Percentiles rank a stretch among this genome's conserved stretches.
phyloP scores from a whole-genome alignment of 768 basidiomycete genomes.

The Xerocomellus chrysenteron region DNA sequence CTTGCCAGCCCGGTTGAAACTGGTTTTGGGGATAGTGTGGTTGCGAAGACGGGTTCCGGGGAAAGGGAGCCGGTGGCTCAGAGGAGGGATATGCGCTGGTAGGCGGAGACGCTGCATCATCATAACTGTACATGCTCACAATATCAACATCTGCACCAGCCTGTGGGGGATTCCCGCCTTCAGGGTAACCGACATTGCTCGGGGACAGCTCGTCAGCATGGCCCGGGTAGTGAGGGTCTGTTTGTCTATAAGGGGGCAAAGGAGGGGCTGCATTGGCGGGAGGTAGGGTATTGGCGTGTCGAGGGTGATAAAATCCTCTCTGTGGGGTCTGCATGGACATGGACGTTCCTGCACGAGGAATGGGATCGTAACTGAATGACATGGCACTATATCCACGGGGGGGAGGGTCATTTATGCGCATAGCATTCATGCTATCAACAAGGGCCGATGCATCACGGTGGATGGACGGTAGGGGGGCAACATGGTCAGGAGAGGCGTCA shows the following conservation, averaged over 20 bases:
- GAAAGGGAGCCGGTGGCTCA: conserved; percentile 19
- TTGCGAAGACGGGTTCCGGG: conserved; percentile 21
- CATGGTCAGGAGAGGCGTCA: conserved; percentile 24
- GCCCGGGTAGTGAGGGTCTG: conserved; percentile 27
- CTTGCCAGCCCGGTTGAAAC: conserved; percentile 29
- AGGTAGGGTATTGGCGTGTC: conserved; percentile 45
- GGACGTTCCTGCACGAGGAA: conserved; percentile 56
- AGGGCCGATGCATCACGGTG: conserved; percentile 42
- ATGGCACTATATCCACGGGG: conserved; percentile 31
- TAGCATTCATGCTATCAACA: conserved; percentile 51
- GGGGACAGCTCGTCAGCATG: conserved; percentile 10
- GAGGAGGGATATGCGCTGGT: conserved; percentile 32
- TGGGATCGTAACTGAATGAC: conserved; percentile 40
- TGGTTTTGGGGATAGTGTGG: conserved; percentile 20
- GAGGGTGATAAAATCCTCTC: conserved; percentile 35
- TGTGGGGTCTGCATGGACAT: conserved; percentile 46
- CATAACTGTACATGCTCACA: conserved; percentile 38
- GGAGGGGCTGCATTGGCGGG: conserved; percentile 24
- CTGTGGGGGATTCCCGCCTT: conserved; percentile 22
- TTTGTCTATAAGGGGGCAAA: conserved; percentile 18
- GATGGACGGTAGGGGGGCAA: conserved; percentile 36
- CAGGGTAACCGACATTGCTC: conserved; percentile 29
- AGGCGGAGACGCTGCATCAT: conserved; percentile 33
- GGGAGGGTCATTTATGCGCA: conserved; percentile 49
- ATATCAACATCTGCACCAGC: conserved; percentile 36